Base-by-base conservation (phyloP, 208 protist genomes). In the Acanthamoeba sp. region DNA sequence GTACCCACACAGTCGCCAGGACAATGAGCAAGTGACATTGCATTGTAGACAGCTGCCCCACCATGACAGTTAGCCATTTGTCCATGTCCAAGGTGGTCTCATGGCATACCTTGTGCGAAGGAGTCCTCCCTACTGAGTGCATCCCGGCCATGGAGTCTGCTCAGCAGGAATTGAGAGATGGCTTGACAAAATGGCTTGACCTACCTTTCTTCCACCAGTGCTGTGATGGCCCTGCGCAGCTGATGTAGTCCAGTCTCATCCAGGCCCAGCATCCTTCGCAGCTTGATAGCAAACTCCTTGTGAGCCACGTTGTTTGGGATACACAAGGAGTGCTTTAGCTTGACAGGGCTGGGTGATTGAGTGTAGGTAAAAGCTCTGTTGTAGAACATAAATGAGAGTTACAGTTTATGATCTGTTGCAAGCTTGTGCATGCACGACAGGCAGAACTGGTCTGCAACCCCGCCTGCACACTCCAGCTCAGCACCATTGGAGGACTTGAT, bases 301-400 rank as follows among this genome's bases (percentile, higher is more conserved):
- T 14, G 50, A 22, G 78, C 78, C 45, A 92, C 85, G 14, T 93
- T 73, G 66, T 93, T 93, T 18, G 64, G 89, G 66, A 93, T 62
- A 40, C 42, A 36, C 64, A 93, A 64, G 34, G 59, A 73, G 45
- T 82, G 34, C 66, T 73, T 93, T 59, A 78, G 38, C 52, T 71
- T 3, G 34, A 91, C 20, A 20, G 45, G 38, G 42, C 36, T 45
- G 22, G 64, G 89, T 36, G 42, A 45, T 24, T 6, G 89, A 42
- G 66, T 52, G 89, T 93, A 93, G 40, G 89, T 93, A 59, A 93
- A 64, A 40, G 89, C 66, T 22, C 89, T 52, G 48, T 1, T 93
- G 89, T 93, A 93, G 66, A 73, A 82, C 89, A 93, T 76, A 18
- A 93, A 93, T 14, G 88, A 93, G 88, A 93, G 88, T 59, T 80